Percentiles rank a stretch among this genome's conserved stretches.
Conservation (phyloP, 495 filamentous ascomycete species). For the Tuber magnatum region DNA sequence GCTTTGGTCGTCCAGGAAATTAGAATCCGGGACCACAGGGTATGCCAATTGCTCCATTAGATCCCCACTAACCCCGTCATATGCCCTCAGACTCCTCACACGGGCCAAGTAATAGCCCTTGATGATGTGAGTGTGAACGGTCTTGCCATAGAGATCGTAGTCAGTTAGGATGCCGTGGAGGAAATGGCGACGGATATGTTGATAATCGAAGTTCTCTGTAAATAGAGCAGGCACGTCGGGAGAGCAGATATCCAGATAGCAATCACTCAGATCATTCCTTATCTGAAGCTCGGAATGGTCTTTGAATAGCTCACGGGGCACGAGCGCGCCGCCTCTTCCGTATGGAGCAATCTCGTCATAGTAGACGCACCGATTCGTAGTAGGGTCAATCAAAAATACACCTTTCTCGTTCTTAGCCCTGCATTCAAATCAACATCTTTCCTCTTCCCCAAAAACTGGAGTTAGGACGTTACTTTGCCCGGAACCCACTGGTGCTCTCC, state of each 20-base stretch:
- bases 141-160: slow-evolving; percentile 92
- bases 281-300: slow-evolving; percentile 64
- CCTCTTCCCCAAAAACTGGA: neutral
- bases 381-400: slow-evolving; percentile 77
- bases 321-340: slow-evolving; percentile 42
- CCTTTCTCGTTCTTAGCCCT: slow-evolving; percentile 60
- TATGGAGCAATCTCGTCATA: slow-evolving; percentile 67
- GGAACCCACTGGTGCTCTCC: slow-evolving; percentile 65
- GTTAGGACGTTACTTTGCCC: slow-evolving; percentile 51
- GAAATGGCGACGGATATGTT: slow-evolving; percentile 78
- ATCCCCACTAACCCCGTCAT: slow-evolving; percentile 84
- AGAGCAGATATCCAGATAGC: slow-evolving; percentile 94
- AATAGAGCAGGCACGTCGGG: slow-evolving; percentile 89
- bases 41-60: slow-evolving; percentile 84
- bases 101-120: slow-evolving; percentile 72
- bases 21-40: slow-evolving; percentile 85
- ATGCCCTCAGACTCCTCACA: slow-evolving; percentile 76
- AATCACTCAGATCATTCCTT: slow-evolving; percentile 84
- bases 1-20: slow-evolving; percentile 65
- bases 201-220: slow-evolving; percentile 97
- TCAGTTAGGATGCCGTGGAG: slow-evolving; percentile 89
- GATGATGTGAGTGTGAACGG: slow-evolving; percentile 83
- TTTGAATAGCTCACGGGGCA: slow-evolving; percentile 63
- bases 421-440: slow-evolving; percentile 4
- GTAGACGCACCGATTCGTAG: slow-evolving; percentile 74